Conservation (phyloP, 139 green algal genomes). For the Chlamydomonas sp. region DNA sequence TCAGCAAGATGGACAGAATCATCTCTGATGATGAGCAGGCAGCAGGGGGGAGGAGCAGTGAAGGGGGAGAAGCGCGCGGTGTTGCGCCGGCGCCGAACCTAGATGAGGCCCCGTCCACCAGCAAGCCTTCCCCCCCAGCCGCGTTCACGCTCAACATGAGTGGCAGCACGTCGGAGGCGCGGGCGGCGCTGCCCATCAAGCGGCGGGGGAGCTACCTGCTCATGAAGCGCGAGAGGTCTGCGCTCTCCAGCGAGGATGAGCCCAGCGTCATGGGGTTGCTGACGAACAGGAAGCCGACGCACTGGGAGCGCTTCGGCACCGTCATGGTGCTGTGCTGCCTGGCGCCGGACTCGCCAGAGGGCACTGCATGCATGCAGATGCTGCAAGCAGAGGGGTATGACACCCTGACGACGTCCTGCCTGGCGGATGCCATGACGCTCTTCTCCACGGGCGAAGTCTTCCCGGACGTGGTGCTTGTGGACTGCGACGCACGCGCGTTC, state of each 20-base stretch:
- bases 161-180: not conserved
- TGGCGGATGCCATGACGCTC: not conserved
- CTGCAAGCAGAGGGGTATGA: conserved; percentile 9
- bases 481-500: not conserved
- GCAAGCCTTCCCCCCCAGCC: not conserved
- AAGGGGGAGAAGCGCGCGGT: too few relatives aligned
- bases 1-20: not conserved
- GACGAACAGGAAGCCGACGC: conserved; percentile 7
- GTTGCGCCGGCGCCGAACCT: too few relatives aligned
- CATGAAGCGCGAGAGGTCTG: not conserved
- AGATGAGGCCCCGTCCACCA: not conserved
- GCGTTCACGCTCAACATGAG: not conserved
- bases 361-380: not conserved
- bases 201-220: conserved; percentile 1
- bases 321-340: not conserved
- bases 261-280: conserved; percentile 8
- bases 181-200: not conserved
- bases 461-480: conserved; percentile 9
- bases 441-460: not conserved
- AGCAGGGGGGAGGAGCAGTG: too few relatives aligned
- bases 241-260: not conserved
- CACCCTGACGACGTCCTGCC: not conserved
- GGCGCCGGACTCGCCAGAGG: not conserved
- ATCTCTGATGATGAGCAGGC: not conserved
- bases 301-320: conserved; percentile 13